Conservation (phyloP, 495 filamentous ascomycete species). For the Neurospora sp. region DNA sequence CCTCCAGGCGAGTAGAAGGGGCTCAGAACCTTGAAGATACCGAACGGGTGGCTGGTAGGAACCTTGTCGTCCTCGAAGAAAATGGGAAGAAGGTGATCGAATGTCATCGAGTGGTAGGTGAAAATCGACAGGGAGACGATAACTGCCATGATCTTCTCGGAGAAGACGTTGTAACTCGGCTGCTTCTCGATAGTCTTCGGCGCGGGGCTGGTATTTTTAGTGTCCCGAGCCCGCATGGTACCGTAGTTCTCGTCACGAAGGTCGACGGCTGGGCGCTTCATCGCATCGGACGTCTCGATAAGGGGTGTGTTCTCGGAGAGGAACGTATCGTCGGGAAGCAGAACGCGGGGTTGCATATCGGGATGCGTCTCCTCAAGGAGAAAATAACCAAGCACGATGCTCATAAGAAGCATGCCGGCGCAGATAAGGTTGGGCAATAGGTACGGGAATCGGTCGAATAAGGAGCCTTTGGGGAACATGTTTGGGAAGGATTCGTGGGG, state of each 20-base stretch:
- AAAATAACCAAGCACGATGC: conserved; percentile 63
- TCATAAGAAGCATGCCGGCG: conserved; percentile 57
- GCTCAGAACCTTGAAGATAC: conserved; percentile 11
- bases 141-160: conserved; percentile 55
- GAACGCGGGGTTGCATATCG: conserved; percentile 56
- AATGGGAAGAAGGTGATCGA: conserved; percentile 74
- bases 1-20: conserved; percentile 60
- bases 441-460: conserved; percentile 74
- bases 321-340: conserved; percentile 41
- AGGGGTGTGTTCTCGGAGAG: conserved; percentile 56
- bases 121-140: conserved; percentile 68
- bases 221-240: conserved; percentile 54
- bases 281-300: conserved; percentile 59
- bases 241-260: conserved; percentile 68
- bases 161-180: conserved; percentile 42
- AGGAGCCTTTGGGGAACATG: conserved; percentile 47
- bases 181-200: conserved; percentile 21
- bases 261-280: conserved; percentile 58
- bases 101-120: conserved; percentile 83
- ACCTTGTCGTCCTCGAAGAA: conserved; percentile 64
- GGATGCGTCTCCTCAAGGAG: conserved; percentile 75
- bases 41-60: conserved; percentile 9
- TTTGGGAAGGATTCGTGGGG: conserved; percentile 59
- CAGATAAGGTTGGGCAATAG: conserved; percentile 75
- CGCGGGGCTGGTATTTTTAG: conserved; percentile 26